Evolutionary conservation across 2,329 filamentous ascomycete species (phyloP).

Genomic region (Scytalidium sp.): DNA sequence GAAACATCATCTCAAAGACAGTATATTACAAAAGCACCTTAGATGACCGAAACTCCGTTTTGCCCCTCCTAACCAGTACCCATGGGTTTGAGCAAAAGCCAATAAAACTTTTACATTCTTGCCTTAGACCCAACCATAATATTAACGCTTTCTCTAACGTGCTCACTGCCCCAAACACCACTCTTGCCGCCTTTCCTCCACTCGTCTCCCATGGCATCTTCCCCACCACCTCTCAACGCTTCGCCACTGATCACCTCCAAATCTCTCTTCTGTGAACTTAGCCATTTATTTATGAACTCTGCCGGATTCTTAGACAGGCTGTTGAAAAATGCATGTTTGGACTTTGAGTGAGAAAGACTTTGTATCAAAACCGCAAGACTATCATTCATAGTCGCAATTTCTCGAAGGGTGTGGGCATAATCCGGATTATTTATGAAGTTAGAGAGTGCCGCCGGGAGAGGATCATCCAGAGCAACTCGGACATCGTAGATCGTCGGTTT

Average conservation of each 20-base stretch:
- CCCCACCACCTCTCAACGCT: constrained; percentile 58
- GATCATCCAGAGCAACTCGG: constrained; percentile 79
- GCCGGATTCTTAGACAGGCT: constrained; percentile 78
- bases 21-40: neutral
- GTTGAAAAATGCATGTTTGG: constrained; percentile 85
- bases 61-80: neutral
- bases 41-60: neutral
- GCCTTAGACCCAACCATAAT: constrained; percentile 42
- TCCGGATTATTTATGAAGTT: constrained; percentile 66
- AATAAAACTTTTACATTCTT: constrained; percentile 13
- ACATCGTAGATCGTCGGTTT: constrained; percentile 87
- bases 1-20: neutral
- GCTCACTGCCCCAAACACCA: constrained; percentile 60
- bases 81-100: neutral
- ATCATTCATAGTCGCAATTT: constrained; percentile 77
- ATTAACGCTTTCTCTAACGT: constrained; percentile 63
- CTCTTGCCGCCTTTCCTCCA: constrained; percentile 63
- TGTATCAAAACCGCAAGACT: constrained; percentile 81
- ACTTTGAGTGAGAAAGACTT: constrained; percentile 78
- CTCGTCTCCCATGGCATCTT: constrained; percentile 58
- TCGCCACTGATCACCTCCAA: constrained; percentile 86
- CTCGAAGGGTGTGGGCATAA: constrained; percentile 69
- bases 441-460: constrained; percentile 65
- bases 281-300: constrained; percentile 81
- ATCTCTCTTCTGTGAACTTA: constrained; percentile 87